Evolutionary conservation across 495 filamentous ascomycete genomes (phyloP).

Genomic region (Aspergillus funiculosus): DNA sequence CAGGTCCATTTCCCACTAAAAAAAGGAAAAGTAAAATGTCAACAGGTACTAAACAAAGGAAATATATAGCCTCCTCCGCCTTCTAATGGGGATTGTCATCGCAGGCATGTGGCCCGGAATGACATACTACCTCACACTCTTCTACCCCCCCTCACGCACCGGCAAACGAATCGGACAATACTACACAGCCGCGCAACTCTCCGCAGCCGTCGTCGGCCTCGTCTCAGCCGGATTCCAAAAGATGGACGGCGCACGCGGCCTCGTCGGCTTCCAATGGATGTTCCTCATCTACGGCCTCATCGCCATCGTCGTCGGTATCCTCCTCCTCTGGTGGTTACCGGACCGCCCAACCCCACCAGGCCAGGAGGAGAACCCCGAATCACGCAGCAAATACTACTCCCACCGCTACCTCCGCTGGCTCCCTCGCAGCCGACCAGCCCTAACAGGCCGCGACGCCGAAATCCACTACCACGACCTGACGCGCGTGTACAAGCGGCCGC

Average conservation of each 20-base stretch:
- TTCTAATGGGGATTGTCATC: constrained; percentile 80
- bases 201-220: constrained; percentile 81
- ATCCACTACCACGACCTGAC: constrained; percentile 82
- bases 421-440: constrained; percentile 58
- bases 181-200: constrained; percentile 84
- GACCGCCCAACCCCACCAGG: constrained; percentile 73
- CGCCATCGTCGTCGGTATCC: constrained; percentile 61
- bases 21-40: constrained; percentile 41
- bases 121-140: constrained; percentile 87
- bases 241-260: constrained; percentile 72
- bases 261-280: constrained; percentile 92
- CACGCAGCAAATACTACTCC: constrained; percentile 26
- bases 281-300: constrained; percentile 82
- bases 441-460: constrained; percentile 70
- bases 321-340: constrained; percentile 82
- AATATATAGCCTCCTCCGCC: constrained; percentile 59
- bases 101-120: constrained; percentile 95
- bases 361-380: constrained; percentile 21
- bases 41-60: constrained; percentile 2
- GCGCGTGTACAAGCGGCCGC: constrained; percentile 65
- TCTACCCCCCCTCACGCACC: constrained; percentile 80
- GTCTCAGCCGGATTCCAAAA: constrained; percentile 88
- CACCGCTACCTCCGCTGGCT: constrained; percentile 58
- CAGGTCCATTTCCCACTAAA: background rate
- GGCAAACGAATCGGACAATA: constrained; percentile 86